Conservation (phyloP, 208 protist species). For the Acanthamoeba culbertsoni region DNA sequence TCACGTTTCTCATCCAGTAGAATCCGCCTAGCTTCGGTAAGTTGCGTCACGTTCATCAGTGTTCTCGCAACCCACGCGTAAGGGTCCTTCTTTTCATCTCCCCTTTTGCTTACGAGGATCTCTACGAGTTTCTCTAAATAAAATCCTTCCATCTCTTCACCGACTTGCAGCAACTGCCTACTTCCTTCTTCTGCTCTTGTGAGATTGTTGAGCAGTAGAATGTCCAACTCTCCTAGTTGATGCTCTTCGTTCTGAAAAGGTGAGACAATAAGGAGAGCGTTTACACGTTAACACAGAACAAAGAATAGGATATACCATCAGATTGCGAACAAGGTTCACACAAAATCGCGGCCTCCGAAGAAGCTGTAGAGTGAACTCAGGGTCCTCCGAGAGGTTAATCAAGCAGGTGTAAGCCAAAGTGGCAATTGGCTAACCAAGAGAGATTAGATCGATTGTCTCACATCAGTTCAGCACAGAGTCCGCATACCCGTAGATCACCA, state of each 20-base stretch:
- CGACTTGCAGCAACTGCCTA: slow-evolving; percentile 45
- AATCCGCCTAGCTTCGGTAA: not conserved
- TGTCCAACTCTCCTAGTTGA: slow-evolving; percentile 33
- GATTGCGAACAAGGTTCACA: not conserved
- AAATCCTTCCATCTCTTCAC: slow-evolving; percentile 38
- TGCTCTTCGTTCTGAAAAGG: slow-evolving; percentile 26
- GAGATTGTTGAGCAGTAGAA: slow-evolving; percentile 40
- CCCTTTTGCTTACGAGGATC: slow-evolving; percentile 13
- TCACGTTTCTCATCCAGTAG: not conserved
- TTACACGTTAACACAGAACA: not conserved
- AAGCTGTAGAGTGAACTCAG: not conserved
- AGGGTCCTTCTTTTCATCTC: slow-evolving; percentile 46
- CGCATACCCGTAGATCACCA: slow-evolving; percentile 21
- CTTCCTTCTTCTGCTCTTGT: slow-evolving; percentile 41
- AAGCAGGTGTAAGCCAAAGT: slow-evolving; percentile 53
- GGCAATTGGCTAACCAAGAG: slow-evolving; percentile 5
- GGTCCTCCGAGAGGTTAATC: slow-evolving; percentile 59
- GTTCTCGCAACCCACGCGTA: not conserved
- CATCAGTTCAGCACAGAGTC: not conserved
- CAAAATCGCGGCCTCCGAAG: not conserved
- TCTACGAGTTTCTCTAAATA: slow-evolving; percentile 45
- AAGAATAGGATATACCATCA: not conserved
- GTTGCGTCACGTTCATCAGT: slow-evolving; percentile 34
- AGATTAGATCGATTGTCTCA: not conserved
- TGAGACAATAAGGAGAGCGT: not conserved